Percentiles rank a stretch among this genome's conserved stretches.
These are phyloP conservation scores for Pyrus hybrid DNA, from an alignment of 331 rosid genomes.

Conservation along the genomic window DNA sequence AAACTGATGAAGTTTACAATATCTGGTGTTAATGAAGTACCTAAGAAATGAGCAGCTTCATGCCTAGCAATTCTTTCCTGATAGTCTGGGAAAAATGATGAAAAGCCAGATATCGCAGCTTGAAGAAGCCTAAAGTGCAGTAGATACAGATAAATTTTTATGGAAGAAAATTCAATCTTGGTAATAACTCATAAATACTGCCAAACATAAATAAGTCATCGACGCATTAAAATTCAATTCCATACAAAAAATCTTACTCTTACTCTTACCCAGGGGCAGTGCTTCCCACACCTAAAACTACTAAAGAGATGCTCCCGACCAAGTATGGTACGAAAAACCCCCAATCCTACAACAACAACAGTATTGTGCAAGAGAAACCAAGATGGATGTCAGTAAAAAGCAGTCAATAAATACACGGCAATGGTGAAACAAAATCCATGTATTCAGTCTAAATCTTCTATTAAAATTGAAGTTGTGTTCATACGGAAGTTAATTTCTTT, in stretches of 20 bases:
- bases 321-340: constrained; percentile 92
- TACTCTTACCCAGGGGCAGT: constrained; percentile 71
- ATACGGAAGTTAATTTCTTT: no score
- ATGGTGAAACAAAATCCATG: no score
- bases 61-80: constrained; percentile 89
- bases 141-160: constrained; percentile 10
- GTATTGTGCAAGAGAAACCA: constrained; percentile 3
- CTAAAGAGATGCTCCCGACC: constrained; percentile 81
- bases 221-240: not conserved
- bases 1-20: not conserved
- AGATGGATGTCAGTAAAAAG: not conserved
- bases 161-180: constrained; percentile 6
- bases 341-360: constrained; percentile 60
- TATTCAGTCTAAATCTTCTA: no score
- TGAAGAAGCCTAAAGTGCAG: constrained; percentile 72
- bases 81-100: constrained; percentile 80
- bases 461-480: no score
- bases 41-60: constrained; percentile 95
- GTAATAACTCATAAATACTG: no score
- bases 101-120: constrained; percentile 81
- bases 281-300: constrained; percentile 91
- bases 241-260: constrained; percentile 5
- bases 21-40: constrained; percentile 23
- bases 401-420: no score
- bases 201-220: not conserved